A percentile compares a stretch with the other conserved stretches of the same genome.
Conservation (phyloP, 2,329 filamentous ascomycete genomes). For the Seiridium unicorne region DNA sequence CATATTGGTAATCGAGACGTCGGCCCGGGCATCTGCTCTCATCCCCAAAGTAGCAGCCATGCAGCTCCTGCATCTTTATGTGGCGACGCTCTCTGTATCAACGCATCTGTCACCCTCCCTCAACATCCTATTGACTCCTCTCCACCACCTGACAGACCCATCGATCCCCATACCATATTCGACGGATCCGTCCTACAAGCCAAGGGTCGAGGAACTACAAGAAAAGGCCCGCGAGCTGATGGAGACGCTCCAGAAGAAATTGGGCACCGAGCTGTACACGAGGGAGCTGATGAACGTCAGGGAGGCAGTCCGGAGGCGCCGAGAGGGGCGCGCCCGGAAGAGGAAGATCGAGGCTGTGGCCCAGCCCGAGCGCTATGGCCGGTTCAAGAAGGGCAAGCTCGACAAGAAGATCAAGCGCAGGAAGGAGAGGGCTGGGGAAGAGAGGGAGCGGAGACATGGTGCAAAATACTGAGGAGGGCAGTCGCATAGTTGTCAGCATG, state of each 20-base stretch:
- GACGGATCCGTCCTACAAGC: constrained; percentile 67
- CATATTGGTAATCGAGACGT: constrained; percentile 74
- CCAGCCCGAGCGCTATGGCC: constrained; percentile 74
- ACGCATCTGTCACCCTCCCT: constrained; percentile 59
- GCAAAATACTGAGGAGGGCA: constrained; percentile 54
- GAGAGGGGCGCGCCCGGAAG: constrained; percentile 77
- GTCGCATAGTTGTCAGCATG: background rate
- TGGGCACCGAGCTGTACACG: constrained; percentile 81
- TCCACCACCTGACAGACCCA: constrained; percentile 83
- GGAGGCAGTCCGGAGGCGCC: constrained; percentile 66
- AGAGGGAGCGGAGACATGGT: constrained; percentile 64
- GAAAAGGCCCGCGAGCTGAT: constrained; percentile 74
- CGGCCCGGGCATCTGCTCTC: constrained; percentile 61
- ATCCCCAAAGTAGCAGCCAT: constrained; percentile 75
- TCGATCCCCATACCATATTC: constrained; percentile 71
- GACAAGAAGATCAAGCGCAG: constrained; percentile 81
- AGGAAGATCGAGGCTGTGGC: constrained; percentile 84
- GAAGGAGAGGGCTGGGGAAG: constrained; percentile 74
- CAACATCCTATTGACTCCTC: constrained; percentile 54
- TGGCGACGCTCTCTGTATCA: constrained; percentile 56
- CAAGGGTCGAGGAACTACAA: constrained; percentile 68
- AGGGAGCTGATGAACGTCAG: constrained; percentile 70
- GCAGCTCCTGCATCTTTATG: constrained; percentile 69
- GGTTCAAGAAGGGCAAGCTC: constrained; percentile 78
- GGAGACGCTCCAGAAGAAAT: constrained; percentile 77